Base-by-base conservation (phyloP, 805 yeast species). In the Pichia cabralensis region DNA sequence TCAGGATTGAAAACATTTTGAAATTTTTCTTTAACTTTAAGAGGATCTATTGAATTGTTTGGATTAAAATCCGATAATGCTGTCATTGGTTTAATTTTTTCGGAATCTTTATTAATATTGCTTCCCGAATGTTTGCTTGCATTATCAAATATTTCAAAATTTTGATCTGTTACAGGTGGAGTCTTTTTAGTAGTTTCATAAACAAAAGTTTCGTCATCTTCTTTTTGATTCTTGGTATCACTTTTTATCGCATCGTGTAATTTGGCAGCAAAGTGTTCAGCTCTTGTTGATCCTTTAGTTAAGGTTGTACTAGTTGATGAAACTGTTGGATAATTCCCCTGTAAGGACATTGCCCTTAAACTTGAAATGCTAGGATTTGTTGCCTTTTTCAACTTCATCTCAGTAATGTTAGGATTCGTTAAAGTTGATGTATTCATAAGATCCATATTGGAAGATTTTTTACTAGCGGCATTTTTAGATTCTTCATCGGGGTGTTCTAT, bases 131-230 rank as follows among this genome's bases (percentile, higher is more conserved):
- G 22, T 17, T 19, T 30, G n/a, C 16, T 14, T 14, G 27, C 26
- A 18, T 16, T 21, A 4, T 22, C 28, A n/a, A 15, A 18, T 17
- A n/a, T 14, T 8, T 37, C 40, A 13, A 22, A 9, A 8, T 24
- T 26, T 21, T 28, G 42, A 12, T 39, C 43, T 3, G 22, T 12
- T 12, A 31, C 56, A n/a, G n/a, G n/a, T 44, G 48, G 62, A 12
- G 50, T 45, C 18, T 36, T 38, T 11, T 48, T 39, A 6, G 56
- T 46, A 19, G 64, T 73, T 49, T 88, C 96, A 55, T 89, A 89
- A n/a, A 89, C 96, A 65, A 92, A 89, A 2, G 95, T 85, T 55
- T 92, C 98, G 46, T 88, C 95, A 18, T 86, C 76, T 53, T 88
- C 96, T 22, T 88, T 78, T 13, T 47, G 45, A 22, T 49, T 48